phyloP scores from a whole-genome alignment of 371 early-diverging fungal genomes.

The Sporodiniella umbellata region DNA sequence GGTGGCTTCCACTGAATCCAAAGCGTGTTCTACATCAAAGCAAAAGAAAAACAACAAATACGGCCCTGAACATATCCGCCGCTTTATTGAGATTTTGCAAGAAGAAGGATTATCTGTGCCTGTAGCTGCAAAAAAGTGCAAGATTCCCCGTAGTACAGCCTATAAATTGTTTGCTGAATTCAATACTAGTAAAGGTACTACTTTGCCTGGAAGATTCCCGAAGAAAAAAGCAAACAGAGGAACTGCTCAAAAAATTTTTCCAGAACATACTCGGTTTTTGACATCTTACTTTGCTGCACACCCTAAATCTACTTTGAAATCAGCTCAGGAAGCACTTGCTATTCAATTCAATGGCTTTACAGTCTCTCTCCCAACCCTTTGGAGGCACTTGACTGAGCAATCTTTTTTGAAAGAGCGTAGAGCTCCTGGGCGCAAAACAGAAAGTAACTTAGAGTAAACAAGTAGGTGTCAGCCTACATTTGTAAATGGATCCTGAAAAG shows the following conservation, averaged over 20 bases:
- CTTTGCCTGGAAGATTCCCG: background rate
- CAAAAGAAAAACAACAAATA: constrained; percentile 5
- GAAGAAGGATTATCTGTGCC: constrained; percentile 4
- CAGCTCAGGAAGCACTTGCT: background rate
- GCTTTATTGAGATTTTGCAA: constrained; percentile 5
- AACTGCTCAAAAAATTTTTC: constrained; percentile 5
- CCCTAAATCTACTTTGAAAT: background rate
- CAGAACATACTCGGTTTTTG: constrained; percentile 1
- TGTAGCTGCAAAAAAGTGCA: background rate
- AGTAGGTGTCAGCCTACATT: too few species aligned
- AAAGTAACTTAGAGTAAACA: too few species aligned
- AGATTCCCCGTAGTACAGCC: background rate
- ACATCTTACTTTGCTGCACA: constrained; percentile 1
- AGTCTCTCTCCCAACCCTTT: background rate
- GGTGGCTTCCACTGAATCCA: background rate
- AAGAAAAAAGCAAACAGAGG: constrained; percentile 3
- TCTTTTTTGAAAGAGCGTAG: too few species aligned
- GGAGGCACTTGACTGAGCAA: background rate
- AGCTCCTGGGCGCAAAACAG: too few species aligned
- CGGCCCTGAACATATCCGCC: background rate
- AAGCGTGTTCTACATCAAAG: background rate
- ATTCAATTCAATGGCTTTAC: background rate
- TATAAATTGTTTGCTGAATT: background rate
- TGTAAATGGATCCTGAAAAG: too few species aligned
- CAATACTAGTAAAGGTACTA: background rate